These are phyloP conservation scores for Zygosaccharomyces gambellarensis DNA, from an alignment of 805 yeast species.

Conservation along the genomic window DNA sequence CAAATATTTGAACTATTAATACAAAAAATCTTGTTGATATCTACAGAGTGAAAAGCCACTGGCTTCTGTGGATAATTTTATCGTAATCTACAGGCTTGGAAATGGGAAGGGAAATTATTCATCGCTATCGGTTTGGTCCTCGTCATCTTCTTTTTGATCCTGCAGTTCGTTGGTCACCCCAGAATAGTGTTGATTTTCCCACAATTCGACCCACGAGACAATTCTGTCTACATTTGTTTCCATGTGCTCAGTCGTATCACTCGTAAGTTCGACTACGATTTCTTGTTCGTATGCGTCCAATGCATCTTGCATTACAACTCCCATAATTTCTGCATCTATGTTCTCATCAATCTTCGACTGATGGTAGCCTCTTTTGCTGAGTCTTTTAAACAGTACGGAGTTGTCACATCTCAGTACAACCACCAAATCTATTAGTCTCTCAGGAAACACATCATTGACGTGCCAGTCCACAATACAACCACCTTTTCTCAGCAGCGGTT, in stretches of 20 bases:
- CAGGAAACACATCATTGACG: constrained; percentile 93
- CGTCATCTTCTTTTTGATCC: constrained; percentile 10
- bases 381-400: constrained; percentile 64
- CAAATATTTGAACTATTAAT: neutral
- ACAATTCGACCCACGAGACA: constrained; percentile 64
- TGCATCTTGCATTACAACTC: constrained; percentile 82
- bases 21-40: neutral
- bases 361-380: constrained; percentile 70
- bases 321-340: constrained; percentile 96
- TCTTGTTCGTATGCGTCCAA: constrained; percentile 72
- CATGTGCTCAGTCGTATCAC: constrained; percentile 70
- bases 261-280: constrained; percentile 73
- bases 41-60: neutral
- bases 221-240: constrained; percentile 80
- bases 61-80: neutral
- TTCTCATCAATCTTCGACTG: constrained; percentile 84
- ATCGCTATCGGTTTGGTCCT: constrained; percentile 12
- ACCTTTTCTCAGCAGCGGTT: constrained; percentile 75
- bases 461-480: constrained; percentile 96
- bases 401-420: constrained; percentile 82
- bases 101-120: neutral
- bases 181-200: constrained; percentile 63
- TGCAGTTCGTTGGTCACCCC: constrained; percentile 53
- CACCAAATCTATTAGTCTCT: constrained; percentile 84
- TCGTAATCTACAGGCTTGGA: neutral